A percentile compares a stretch with the other conserved stretches of the same genome.
phyloP scores from a whole-genome alignment of 2,329 filamentous ascomycete species.

The Alternaria arborescens region DNA sequence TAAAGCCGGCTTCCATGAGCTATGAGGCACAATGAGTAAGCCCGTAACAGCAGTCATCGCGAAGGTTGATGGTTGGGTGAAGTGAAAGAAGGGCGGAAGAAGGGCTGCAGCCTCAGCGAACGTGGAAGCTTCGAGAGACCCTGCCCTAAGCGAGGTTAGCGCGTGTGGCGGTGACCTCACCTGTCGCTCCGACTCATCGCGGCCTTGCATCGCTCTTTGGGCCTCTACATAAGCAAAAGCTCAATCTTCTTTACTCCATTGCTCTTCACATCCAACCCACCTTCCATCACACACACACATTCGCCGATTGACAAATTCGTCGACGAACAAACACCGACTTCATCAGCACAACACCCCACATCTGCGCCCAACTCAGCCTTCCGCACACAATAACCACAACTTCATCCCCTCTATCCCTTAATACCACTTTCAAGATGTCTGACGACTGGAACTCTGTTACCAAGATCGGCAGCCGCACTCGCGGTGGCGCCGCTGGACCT shows the following conservation, averaged over 20 bases:
- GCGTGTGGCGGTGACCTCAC: conserved; percentile 35
- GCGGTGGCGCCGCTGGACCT: conserved; percentile 69
- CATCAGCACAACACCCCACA: conserved; percentile 23
- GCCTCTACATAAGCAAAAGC: conserved; percentile 24
- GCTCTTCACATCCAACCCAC: conserved; percentile 11
- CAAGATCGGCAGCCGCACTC: conserved; percentile 91
- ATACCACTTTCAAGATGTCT: conserved; percentile 62
- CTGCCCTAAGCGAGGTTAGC: conserved; percentile 25
- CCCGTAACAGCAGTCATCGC: conserved; percentile 14
- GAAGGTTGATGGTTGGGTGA: conserved; percentile 6
- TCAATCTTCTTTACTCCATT: conserved; percentile 6
- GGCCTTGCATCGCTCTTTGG: conserved; percentile 19
- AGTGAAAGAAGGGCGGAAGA: conserved; percentile 20
- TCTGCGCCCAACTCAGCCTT: conserved; percentile 19
- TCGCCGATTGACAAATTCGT: conserved; percentile 18
- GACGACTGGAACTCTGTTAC: conserved; percentile 87
- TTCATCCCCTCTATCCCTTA: conserved; percentile 1
- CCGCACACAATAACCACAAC: conserved; percentile 16
- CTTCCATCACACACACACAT: neutral
- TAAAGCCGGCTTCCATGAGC: neutral
- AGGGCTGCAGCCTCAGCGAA: conserved; percentile 18
- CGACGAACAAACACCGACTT: conserved; percentile 12
- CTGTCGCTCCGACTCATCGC: conserved; percentile 29
- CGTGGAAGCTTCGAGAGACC: conserved; percentile 31
- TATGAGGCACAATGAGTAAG: conserved; percentile 2